Percentiles rank a stretch among this genome's conserved stretches.
phyloP scores from a whole-genome alignment of 768 basidiomycete species.

The Udeniomyces megalosporus region DNA sequence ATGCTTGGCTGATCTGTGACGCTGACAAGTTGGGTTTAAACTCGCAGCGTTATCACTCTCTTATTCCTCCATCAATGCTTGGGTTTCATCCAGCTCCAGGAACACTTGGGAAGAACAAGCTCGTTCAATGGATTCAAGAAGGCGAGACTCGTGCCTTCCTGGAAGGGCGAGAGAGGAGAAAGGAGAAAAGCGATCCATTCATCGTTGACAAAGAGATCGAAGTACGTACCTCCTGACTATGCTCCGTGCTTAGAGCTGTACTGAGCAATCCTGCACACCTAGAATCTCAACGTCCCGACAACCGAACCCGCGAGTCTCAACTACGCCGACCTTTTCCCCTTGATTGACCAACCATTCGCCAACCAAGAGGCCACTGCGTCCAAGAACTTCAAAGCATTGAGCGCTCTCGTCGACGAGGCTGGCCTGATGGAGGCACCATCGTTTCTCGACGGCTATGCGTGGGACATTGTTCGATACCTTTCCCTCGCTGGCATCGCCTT shows the following conservation, averaged over 20 bases:
- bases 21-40: too few species aligned
- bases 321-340: background rate
- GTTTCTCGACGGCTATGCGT: background rate
- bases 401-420: background rate
- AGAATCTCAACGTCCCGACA: too few species aligned
- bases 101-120: background rate
- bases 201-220: background rate
- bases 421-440: background rate
- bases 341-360: background rate
- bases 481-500: background rate
- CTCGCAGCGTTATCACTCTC: background rate
- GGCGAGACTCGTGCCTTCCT: constrained; percentile 7
- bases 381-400: background rate
- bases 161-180: background rate
- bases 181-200: background rate
- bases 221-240: too few species aligned
- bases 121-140: background rate
- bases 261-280: too few species aligned
- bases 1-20: too few species aligned
- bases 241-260: too few species aligned
- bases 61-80: constrained; percentile 5
- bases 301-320: too few species aligned
- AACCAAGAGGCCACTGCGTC: background rate
- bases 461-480: constrained; percentile 1
- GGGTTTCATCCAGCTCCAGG: constrained; percentile 3